Conservation (phyloP, 1,139 yeast species). For the Schwanniomyces etchellsii region DNA sequence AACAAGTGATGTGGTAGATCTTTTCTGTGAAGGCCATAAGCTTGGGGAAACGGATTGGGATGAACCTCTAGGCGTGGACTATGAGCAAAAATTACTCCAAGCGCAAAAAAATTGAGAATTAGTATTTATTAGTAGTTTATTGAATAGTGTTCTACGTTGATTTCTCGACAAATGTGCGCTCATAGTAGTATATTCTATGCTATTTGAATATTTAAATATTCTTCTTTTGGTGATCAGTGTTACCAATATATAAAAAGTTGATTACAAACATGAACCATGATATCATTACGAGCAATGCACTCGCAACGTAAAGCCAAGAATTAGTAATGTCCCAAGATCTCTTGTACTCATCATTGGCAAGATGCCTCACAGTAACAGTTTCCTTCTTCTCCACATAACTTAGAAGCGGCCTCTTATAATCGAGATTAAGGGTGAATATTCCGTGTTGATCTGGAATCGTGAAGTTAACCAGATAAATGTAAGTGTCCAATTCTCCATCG, state of each 20-base stretch:
- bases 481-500: constrained; percentile 29
- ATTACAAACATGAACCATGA: constrained; percentile 75
- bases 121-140: too few species aligned
- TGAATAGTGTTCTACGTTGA: background rate
- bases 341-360: constrained; percentile 92
- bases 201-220: constrained; percentile 21
- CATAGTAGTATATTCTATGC: background rate
- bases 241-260: constrained; percentile 51
- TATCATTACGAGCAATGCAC: constrained; percentile 61
- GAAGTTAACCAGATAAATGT: constrained; percentile 41
- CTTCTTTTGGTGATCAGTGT: constrained; percentile 25
- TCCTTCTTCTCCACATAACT: constrained; percentile 60
- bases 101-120: too few species aligned
- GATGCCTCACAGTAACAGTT: constrained; percentile 83
- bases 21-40: constrained; percentile 13
- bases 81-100: constrained; percentile 3
- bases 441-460: constrained; percentile 94
- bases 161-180: background rate
- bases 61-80: constrained; percentile 14
- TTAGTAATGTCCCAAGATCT: constrained; percentile 92
- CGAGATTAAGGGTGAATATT: constrained; percentile 80
- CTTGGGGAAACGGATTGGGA: constrained; percentile 18
- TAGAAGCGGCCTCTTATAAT: constrained; percentile 77
- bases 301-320: constrained; percentile 83
- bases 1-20: constrained; percentile 17